Percentiles rank a stretch among this genome's conserved stretches.
Evolutionary conservation across 257 asterid species (phyloP).

Genomic region (Salvia hispanica): DNA sequence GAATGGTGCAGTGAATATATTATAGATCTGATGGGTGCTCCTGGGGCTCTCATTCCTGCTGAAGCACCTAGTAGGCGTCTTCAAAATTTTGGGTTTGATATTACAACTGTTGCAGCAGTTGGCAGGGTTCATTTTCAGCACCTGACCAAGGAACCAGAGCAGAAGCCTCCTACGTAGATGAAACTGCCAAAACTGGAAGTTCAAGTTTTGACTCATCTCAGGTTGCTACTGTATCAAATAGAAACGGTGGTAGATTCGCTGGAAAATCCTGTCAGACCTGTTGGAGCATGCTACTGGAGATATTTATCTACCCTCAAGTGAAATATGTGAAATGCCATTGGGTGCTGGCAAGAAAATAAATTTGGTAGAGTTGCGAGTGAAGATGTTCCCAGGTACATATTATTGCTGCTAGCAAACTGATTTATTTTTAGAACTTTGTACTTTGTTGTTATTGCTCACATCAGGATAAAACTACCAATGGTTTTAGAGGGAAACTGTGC

Average conservation of each 20-base stretch:
- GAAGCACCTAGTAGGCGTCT: conserved; percentile 76
- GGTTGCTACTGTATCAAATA: conserved; percentile 35
- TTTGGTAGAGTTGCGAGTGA: conserved; percentile 43
- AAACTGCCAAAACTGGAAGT: conserved; percentile 32
- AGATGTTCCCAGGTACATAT: conserved; percentile 43
- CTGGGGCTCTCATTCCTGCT: conserved; percentile 94
- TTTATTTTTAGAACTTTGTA: conserved; percentile 37
- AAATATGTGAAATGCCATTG: conserved; percentile 35
- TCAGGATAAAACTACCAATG: conserved; percentile 26
- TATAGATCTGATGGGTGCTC: conserved; percentile 99
- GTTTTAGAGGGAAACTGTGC: too few species aligned
- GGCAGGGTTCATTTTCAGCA: conserved; percentile 42
- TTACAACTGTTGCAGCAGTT: conserved; percentile 42
- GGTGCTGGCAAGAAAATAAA: conserved; percentile 37
- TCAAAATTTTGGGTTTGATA: conserved; percentile 63
- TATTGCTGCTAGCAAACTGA: conserved; percentile 40
- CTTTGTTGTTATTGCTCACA: conserved; percentile 36
- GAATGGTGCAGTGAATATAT: conserved; percentile 85
- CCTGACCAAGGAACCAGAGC: conserved; percentile 43
- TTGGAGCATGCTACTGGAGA: conserved; percentile 45
- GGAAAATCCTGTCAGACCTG: conserved; percentile 40
- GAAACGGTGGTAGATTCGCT: conserved; percentile 29
- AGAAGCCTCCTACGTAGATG: conserved; percentile 36
- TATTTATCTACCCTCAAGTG: conserved; percentile 35
- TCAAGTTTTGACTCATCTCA: conserved; percentile 41